Percentiles rank a stretch among this genome's conserved stretches.
These are phyloP conservation scores for Detonula confervacea DNA, from an alignment of 352 stramenopile species.

Conservation along the genomic window DNA sequence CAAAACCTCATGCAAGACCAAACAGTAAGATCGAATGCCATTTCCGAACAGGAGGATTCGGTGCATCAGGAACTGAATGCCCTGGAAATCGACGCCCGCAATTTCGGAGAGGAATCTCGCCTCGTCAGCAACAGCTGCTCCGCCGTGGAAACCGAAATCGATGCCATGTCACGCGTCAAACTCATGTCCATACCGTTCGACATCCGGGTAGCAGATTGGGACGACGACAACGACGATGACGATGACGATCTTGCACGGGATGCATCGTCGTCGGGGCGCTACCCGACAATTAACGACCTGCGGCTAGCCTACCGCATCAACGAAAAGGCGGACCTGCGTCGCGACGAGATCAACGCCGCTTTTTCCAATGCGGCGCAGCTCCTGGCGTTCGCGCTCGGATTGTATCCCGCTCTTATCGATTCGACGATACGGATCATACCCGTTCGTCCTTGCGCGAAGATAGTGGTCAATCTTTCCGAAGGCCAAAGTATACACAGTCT, in stretches of 20 bases:
- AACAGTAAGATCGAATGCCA: slow-evolving; percentile 24
- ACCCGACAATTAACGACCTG: slow-evolving; percentile 53
- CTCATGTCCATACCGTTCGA: slow-evolving; percentile 45
- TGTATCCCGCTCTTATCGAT: slow-evolving; percentile 32
- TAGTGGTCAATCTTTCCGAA: slow-evolving; percentile 30
- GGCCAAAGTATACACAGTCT: slow-evolving; percentile 46
- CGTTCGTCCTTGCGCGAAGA: slow-evolving; percentile 46
- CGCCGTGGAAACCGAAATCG: slow-evolving; percentile 30
- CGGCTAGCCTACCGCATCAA: slow-evolving; percentile 44
- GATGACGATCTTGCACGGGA: too few species aligned
- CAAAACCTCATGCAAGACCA: slow-evolving; percentile 49
- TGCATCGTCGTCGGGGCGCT: neutral
- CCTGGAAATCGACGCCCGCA: slow-evolving; percentile 40
- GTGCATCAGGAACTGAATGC: slow-evolving; percentile 36
- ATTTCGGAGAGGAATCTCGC: slow-evolving; percentile 46
- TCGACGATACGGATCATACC: slow-evolving; percentile 44
- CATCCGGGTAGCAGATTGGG: slow-evolving; percentile 21
- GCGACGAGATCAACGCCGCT: slow-evolving; percentile 46
- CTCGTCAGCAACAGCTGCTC: slow-evolving; percentile 33
- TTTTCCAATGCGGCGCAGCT: slow-evolving; percentile 49
- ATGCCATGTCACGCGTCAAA: slow-evolving; percentile 38
- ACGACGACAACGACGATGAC: too few species aligned
- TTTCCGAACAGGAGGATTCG: slow-evolving; percentile 31
- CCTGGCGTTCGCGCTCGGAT: slow-evolving; percentile 32
- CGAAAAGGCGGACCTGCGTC: slow-evolving; percentile 24